Evolutionary conservation across 1,139 yeast species (phyloP), one percentile per base, ranked within the genome.

Genomic region (Yamadazyma trypodendri): DNA sequence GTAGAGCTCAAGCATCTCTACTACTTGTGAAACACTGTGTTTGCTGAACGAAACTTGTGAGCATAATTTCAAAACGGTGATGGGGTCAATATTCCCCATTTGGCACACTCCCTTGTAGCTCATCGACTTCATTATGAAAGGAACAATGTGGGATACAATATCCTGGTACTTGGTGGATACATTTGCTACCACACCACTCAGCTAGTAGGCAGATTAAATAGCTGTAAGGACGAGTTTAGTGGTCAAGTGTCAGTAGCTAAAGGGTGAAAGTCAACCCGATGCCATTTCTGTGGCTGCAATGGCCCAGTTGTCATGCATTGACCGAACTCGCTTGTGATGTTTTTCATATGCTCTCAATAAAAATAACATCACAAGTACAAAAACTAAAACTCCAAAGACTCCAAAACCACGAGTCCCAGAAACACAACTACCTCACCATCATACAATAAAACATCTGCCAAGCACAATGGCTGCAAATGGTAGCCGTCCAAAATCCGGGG

Each of bases 81-180:
- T 68, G 0, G 88, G 84, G 31, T 75, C 73, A 24, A 84, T 65
- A 37, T 77, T 76, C 0, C 90, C 84, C 43, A 90, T 74, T 44
- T 82, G 84, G 51, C 90, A 83, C 16, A 88, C 89, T 48, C 92
- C 97, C 46, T 89, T 82, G 67, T 86, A 73, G 37, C 75, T 75
- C 39, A 82, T 77, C 40, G 89, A 65, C 22, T 75, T 71, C 49
- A 88, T 66, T 44, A 88, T 64, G 45, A 87, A 83, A 12, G 96
- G 96, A 2, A 88, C 63, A 32, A 90, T 71, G 39, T 75, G 63
- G 2, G 49, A 42, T n/a, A 55, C 64, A 8, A 63, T 65, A 39
- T 54, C 54, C 37, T 72, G 71, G 36, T 79, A 58, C 34, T 70
- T 55, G 0, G 59, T 50, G 1, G 75, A 65, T 20, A 64, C 58